phyloP scores from a whole-genome alignment of 202 grass and related monocot species.

The Setaria viridis region DNA sequence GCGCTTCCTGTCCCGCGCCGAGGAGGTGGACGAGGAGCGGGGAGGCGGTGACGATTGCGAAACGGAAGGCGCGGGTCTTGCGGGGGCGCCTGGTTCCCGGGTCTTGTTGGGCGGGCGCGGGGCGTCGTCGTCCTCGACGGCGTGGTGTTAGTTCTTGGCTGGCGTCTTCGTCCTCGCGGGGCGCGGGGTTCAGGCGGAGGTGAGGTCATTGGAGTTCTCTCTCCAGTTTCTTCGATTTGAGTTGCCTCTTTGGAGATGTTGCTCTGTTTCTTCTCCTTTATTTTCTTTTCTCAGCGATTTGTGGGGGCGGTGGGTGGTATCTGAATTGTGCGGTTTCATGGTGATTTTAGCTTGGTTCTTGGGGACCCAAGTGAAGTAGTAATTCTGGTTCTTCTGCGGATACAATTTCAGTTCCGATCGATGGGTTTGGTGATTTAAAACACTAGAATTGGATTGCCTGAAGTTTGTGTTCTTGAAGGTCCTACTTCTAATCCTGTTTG shows the following conservation, averaged over 20 bases:
- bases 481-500: neutral
- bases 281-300: neutral
- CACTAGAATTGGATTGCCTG: conserved; percentile 5
- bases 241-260: neutral
- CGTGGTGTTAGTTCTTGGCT: neutral
- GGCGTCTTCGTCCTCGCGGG: neutral
- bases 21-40: neutral
- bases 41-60: conserved; percentile 14
- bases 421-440: neutral
- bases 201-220: neutral
- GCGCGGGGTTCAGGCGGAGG: neutral
- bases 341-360: neutral
- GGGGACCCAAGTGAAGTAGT: neutral
- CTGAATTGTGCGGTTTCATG: conserved; percentile 18
- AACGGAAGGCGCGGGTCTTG: conserved; percentile 18
- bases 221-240: neutral
- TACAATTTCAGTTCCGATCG: neutral
- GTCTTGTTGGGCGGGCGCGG: conserved; percentile 20
- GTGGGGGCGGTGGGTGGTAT: neutral
- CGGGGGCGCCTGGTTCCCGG: conserved; percentile 16
- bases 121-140: neutral
- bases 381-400: neutral
- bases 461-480: conserved; percentile 26
- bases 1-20: conserved; percentile 28
- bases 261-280: neutral